Evolutionary conservation across 1,284 basidiomycete genomes (phyloP).

Genomic region (Pseudozyma sp.): DNA sequence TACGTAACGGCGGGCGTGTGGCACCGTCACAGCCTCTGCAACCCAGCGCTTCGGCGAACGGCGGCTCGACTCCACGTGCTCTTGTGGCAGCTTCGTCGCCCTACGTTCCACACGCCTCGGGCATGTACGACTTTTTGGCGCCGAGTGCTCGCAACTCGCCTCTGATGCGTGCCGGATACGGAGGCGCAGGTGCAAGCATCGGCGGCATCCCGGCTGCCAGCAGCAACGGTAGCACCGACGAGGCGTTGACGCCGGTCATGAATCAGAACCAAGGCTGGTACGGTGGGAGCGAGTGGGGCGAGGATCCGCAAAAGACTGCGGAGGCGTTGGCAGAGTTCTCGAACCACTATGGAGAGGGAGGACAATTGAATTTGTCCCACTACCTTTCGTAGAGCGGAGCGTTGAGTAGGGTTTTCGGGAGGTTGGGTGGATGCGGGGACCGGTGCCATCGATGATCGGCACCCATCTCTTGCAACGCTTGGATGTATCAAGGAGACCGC

Average conservation of each 20-base stretch:
- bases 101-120: slow-evolving; percentile 40
- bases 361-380: slow-evolving; percentile 40
- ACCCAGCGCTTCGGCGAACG: slow-evolving; percentile 37
- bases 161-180: slow-evolving; percentile 30
- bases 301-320: slow-evolving; percentile 52
- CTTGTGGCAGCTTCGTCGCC: slow-evolving; percentile 37
- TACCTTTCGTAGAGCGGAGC: slow-evolving; percentile 26
- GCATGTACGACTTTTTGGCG: slow-evolving; percentile 47
- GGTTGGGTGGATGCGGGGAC: background rate
- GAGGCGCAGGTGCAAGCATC: background rate
- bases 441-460: too few relatives aligned
- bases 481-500: too few relatives aligned
- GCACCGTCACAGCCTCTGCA: slow-evolving; percentile 30
- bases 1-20: slow-evolving; percentile 18
- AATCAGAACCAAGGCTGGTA: slow-evolving; percentile 44
- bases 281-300: slow-evolving; percentile 46
- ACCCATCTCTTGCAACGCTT: too few relatives aligned
- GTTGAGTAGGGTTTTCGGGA: background rate
- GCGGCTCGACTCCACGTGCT: slow-evolving; percentile 37
- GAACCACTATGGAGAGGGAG: slow-evolving; percentile 37
- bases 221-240: slow-evolving; percentile 50
- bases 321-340: slow-evolving; percentile 47
- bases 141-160: slow-evolving; percentile 50
- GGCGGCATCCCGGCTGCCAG: slow-evolving; percentile 28
- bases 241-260: slow-evolving; percentile 48